These are phyloP conservation scores for Amauroascus niger DNA, from an alignment of 2,329 filamentous ascomycete species.

Conservation along the genomic window DNA sequence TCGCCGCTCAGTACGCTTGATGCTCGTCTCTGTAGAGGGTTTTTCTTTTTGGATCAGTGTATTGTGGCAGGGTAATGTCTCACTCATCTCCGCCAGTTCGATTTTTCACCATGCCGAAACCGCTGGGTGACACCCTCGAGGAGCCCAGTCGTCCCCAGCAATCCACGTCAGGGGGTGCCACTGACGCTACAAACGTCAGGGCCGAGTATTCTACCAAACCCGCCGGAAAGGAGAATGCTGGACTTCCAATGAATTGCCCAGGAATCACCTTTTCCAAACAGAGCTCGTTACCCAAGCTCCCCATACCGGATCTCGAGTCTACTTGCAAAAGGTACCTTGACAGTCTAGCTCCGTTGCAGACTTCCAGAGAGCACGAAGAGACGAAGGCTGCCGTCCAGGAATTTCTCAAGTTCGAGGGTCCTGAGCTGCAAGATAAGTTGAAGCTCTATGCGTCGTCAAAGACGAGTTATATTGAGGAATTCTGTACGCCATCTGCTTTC, in stretches of 20 bases:
- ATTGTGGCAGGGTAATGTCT: constrained; percentile 41
- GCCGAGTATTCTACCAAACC: neutral
- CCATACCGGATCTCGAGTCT: constrained; percentile 76
- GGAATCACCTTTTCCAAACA: constrained; percentile 85
- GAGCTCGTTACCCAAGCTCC: constrained; percentile 79
- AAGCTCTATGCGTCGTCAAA: constrained; percentile 84
- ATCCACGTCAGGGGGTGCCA: neutral
- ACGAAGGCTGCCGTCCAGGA: constrained; percentile 70
- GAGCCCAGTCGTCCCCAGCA: constrained; percentile 20
- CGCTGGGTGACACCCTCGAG: constrained; percentile 61
- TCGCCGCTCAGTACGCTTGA: constrained; percentile 67
- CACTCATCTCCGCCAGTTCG: constrained; percentile 55
- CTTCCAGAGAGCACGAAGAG: constrained; percentile 68
- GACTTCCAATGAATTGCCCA: constrained; percentile 44
- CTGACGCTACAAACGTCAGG: neutral
- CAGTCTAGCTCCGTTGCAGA: constrained; percentile 71
- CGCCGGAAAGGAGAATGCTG: constrained; percentile 32
- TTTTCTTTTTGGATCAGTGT: neutral
- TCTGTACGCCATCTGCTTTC: constrained; percentile 56
- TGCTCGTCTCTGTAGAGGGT: neutral
- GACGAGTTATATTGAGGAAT: constrained; percentile 96
- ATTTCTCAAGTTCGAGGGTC: constrained; percentile 72
- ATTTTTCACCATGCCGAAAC: constrained; percentile 61
- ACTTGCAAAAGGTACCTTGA: constrained; percentile 72
- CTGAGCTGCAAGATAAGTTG: constrained; percentile 74